Evolutionary conservation across 2,329 filamentous ascomycete species (phyloP), one percentile per base, ranked within the genome.

Genomic region (Aspergillus intermedius): DNA sequence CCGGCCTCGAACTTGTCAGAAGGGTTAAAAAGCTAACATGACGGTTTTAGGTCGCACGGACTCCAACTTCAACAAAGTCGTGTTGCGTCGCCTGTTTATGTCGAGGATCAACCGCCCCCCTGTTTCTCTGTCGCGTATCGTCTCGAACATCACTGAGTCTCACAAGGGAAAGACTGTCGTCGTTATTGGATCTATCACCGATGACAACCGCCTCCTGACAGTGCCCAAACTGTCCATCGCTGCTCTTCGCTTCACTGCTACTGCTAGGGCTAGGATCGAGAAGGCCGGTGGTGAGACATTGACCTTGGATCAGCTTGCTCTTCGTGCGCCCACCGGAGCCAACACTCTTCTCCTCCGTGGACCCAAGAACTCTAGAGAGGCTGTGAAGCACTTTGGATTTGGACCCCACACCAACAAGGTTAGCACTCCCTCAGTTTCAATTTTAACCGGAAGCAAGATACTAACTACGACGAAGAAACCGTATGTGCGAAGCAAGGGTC

Each of bases 371-470:
- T 76, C 89, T 66, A 86, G 93, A 73, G 93, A 98, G 84, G 88
- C 93, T 57, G 80, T 97, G 76, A 97, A 95, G 87, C 94, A 98
- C 81, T 98, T 98, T 73, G 93, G 94, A 73, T 87, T 98, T 67
- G 94, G 93, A 62, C 93, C 93, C 61, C 93, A 98, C 84, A 91
- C 84, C 76, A 80, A 95, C 86, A 98, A 97, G 87, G 88, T 89
- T 74, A 61, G 79, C 70, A 53, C 37, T 45, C 10, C 9, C 4
- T 21, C 19, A 19, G 19, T 22, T 9, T 1, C 10, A 40, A 10
- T 19, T 19, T 19, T 40, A 35, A 35, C 34, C 15, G n/a, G n/a
- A 5, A 17, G 13, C 3, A 19, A 19, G 15, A 45, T 52, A 44
- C 58, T 63, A 54, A 63, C 46, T 13, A 40, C 21, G 21, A 22